phyloP scores from a whole-genome alignment of 2,329 filamentous ascomycete species.

The Penicillium fuscoglaucum region DNA sequence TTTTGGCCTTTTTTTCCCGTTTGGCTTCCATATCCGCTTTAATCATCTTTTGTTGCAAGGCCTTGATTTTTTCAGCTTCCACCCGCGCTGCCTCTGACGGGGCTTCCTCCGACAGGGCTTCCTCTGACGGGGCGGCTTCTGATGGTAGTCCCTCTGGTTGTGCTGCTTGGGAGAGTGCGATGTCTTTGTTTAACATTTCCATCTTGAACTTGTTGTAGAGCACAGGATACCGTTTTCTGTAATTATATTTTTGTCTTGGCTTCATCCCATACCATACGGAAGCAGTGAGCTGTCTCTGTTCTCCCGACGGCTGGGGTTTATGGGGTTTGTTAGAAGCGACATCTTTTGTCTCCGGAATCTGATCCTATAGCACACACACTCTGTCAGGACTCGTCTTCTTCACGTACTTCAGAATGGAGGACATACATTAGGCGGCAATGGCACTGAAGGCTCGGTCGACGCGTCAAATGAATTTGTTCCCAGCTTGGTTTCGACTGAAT shows the following conservation, averaged over 20 bases:
- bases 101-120: neutral
- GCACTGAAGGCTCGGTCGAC: neutral
- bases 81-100: neutral
- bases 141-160: too few species aligned
- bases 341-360: neutral
- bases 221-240: neutral
- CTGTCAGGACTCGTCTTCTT: neutral
- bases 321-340: neutral
- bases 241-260: neutral
- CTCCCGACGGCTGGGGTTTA: too few species aligned
- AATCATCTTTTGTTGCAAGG: neutral
- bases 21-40: neutral
- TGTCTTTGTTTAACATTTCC: neutral
- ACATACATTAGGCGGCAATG: neutral
- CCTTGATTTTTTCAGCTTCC: neutral
- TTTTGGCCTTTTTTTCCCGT: neutral
- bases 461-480: neutral
- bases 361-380: neutral
- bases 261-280: neutral
- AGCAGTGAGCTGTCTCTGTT: neutral
- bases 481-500: slow-evolving; percentile 7
- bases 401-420: neutral
- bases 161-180: neutral
- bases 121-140: neutral
- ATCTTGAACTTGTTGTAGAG: neutral